Conservation (phyloP, 768 basidiomycete genomes). For the Favolaschia claudopus region DNA sequence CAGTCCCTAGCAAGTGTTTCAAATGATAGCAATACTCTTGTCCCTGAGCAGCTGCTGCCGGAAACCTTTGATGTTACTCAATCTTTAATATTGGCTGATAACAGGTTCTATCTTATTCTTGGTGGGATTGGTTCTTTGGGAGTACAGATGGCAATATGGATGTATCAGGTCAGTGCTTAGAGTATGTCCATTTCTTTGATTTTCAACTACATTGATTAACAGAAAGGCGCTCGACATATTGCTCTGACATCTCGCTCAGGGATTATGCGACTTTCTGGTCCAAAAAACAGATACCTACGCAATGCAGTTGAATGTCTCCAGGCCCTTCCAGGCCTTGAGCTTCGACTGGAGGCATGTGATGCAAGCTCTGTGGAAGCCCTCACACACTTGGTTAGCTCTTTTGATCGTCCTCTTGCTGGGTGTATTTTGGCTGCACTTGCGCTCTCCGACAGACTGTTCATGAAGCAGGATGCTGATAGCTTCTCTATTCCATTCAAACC, state of each 20-base stretch:
- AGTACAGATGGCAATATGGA: conserved; percentile 45
- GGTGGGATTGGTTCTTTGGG: conserved; percentile 50
- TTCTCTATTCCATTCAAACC: conserved; percentile 36
- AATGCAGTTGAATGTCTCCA: conserved; percentile 39
- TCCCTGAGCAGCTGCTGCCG: neutral
- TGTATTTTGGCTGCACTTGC: conserved; percentile 42
- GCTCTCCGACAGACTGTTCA: conserved; percentile 41
- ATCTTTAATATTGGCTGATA: conserved; percentile 27
- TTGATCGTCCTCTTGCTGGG: conserved; percentile 39
- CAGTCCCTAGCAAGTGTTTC: neutral
- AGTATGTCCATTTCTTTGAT: neutral
- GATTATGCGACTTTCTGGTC: conserved; percentile 27
- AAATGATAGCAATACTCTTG: neutral
- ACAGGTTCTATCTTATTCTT: conserved; percentile 45
- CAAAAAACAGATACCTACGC: conserved; percentile 33
- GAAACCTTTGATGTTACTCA: conserved; percentile 4
- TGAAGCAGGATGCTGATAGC: conserved; percentile 36
- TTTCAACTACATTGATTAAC: neutral
- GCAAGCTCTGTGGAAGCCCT: conserved; percentile 33
- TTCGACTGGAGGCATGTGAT: conserved; percentile 41
- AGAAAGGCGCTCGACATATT: conserved; percentile 47
- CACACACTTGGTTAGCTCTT: conserved; percentile 25
- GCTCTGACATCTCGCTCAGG: conserved; percentile 48
- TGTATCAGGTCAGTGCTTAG: conserved; percentile 45
- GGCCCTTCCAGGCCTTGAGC: conserved; percentile 32